Evolutionary conservation across 352 stramenopile genomes (phyloP).

Genomic region (Globisporangium takayamanum): DNA sequence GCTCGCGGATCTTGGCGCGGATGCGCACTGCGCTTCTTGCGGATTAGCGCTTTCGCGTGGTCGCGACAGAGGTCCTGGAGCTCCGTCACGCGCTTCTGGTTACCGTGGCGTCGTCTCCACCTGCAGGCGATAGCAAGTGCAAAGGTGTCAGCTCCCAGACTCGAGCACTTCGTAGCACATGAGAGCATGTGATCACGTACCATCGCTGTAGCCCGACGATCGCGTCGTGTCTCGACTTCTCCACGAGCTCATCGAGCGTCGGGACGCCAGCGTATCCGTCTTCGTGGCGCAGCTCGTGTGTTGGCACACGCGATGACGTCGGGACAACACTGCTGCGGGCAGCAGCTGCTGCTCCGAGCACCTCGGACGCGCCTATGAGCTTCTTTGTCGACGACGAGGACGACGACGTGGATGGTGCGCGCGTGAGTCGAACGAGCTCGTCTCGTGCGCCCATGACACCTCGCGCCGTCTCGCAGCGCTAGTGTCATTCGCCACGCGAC

Average conservation of each 20-base stretch:
- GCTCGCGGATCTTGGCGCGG: slow-evolving; percentile 38
- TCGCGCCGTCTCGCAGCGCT: neutral
- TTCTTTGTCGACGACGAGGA: neutral
- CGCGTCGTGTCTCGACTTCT: slow-evolving; percentile 31
- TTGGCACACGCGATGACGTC: neutral
- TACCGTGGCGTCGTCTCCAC: slow-evolving; percentile 28
- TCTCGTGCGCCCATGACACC: neutral
- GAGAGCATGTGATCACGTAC: slow-evolving; percentile 1
- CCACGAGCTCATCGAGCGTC: slow-evolving; percentile 30
- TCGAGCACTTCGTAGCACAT: neutral
- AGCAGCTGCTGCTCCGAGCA: neutral
- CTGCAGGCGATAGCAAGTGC: slow-evolving; percentile 2
- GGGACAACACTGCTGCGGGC: neutral
- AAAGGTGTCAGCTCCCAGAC: neutral
- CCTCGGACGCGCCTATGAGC: neutral
- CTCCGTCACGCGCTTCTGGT: slow-evolving; percentile 25
- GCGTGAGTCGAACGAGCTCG: neutral
- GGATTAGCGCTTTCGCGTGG: slow-evolving; percentile 25
- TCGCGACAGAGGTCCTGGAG: slow-evolving; percentile 24
- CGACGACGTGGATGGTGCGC: neutral
- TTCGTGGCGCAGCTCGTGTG: neutral
- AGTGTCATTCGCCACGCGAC: neutral
- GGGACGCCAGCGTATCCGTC: slow-evolving; percentile 4
- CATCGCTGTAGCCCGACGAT: slow-evolving; percentile 37
- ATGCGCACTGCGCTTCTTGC: slow-evolving; percentile 25